Evolutionary conservation across 768 basidiomycete genomes (phyloP), one percentile per base, ranked within the genome.

Genomic region (Gautieria morchelliformis): DNA sequence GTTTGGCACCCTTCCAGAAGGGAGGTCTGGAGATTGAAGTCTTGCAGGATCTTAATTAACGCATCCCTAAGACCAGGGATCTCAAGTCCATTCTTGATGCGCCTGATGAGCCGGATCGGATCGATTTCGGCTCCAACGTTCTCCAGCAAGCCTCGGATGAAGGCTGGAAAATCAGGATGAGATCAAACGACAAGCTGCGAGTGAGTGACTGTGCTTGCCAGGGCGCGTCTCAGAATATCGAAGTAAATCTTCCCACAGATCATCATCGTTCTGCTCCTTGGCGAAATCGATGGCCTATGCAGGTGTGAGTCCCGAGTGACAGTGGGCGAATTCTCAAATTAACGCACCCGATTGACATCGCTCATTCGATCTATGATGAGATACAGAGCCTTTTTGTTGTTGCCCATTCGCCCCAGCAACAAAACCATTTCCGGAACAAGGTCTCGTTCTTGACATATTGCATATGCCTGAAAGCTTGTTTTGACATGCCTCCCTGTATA

Each of bases 401-500:
- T 91, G 9, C 96, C 96, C 94, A 98, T 97, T 30, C 91, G 82
- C 0, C 95, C 96, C 1, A 98, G 82, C 0, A 98, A 77, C 72
- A 95, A 99, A 17, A 99, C 95, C 92, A 96, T 95, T 72, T 98
- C 96, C 0, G 83, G 83, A 0, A 99, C 93, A 30, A 93, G 76
- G 66, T 94, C 93, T 20, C 84, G 82, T 52, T 84, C 82, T 64
- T 84, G 83, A 68, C 93, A 97, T 22, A 92, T 83, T 49, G 78
- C 75, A 67, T 93, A 97, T 15, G 94, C 94, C 88, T 93, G 59
- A 6, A 57, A 45, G 20, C 17, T 17, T 39, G 46, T 41, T n/a
- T 45, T 49, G 32, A 58, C 2, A 22, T 40, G 41, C 22, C 41
- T 19, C 2, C 15, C 24, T 17, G 27, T 42, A 19, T 32, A 22